Percentiles rank a stretch among this genome's conserved stretches.
Evolutionary conservation across 2,329 filamentous ascomycete species (phyloP).

Genomic region (Colletotrichum australisinense): DNA sequence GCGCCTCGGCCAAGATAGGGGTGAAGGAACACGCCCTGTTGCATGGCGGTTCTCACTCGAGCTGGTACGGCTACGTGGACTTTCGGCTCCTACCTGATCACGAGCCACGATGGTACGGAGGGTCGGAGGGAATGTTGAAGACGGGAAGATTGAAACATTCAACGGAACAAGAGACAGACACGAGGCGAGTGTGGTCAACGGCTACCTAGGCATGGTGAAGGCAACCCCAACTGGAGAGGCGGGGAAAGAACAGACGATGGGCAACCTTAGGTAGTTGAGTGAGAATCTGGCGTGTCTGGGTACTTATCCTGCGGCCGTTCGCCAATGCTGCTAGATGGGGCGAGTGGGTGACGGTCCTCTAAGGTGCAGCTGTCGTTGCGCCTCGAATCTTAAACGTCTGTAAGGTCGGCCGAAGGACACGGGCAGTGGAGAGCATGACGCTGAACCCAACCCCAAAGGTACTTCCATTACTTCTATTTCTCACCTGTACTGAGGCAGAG

Average conservation of each 20-base stretch:
- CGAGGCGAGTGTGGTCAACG: not conserved
- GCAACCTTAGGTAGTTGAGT: too few relatives aligned
- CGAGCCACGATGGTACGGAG: not conserved
- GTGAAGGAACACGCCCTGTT: not conserved
- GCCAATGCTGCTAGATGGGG: not conserved
- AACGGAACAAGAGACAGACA: not conserved
- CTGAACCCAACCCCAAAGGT: not conserved
- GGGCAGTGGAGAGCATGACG: not conserved
- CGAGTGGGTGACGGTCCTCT: not conserved
- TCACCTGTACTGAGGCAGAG: too few relatives aligned
- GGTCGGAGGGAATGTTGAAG: not conserved
- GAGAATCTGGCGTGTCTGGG: too few relatives aligned
- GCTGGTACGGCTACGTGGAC: too few relatives aligned
- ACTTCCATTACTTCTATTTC: not conserved
- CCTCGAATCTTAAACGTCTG: not conserved
- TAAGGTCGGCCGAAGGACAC: not conserved
- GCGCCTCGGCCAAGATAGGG: not conserved
- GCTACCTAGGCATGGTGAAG: not conserved
- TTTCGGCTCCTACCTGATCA: not conserved
- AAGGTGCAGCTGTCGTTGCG: not conserved
- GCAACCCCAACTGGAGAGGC: not conserved
- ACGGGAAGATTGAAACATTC: not conserved
- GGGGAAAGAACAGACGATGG: not conserved
- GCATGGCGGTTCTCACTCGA: not conserved
- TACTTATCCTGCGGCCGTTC: not conserved